Conservation (phyloP, 257 asterid species). For the Nicotiana sylvestris region DNA sequence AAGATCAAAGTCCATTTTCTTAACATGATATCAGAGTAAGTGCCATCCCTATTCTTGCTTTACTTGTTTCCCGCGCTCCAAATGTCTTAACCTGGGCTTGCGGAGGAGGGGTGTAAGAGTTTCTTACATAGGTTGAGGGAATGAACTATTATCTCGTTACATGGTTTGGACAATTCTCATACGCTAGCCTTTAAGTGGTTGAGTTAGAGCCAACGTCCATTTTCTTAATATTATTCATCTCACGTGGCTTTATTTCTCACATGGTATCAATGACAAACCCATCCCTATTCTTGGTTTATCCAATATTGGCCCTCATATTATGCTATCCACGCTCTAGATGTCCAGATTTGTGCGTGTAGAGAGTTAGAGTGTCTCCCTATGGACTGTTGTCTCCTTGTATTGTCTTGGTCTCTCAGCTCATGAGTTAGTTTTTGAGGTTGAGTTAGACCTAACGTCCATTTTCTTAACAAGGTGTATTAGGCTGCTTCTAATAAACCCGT, state of each 20-base stretch:
- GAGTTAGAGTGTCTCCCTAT: background rate
- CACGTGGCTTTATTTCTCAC: background rate
- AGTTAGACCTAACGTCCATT: background rate
- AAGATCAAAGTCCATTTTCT: background rate
- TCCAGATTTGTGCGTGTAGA: background rate
- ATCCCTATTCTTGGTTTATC: slow-evolving; percentile 8
- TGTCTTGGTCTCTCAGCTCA: background rate
- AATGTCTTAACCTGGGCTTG: background rate
- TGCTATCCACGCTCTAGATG: background rate
- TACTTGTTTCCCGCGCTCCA: background rate
- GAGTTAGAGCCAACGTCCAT: background rate
- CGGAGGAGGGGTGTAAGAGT: background rate
- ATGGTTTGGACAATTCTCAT: background rate
- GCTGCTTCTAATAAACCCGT: background rate
- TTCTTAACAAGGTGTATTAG: background rate
- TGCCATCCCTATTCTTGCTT: background rate
- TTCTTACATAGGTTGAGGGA: background rate
- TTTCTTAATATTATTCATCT: background rate
- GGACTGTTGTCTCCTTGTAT: background rate
- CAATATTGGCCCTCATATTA: background rate
- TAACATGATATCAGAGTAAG: background rate
- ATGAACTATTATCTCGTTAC: background rate
- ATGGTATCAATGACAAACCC: background rate
- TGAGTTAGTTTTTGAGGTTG: background rate
- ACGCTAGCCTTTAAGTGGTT: background rate